Base-by-base conservation (phyloP, 1,139 yeast species). In the Candida mesenterica region DNA sequence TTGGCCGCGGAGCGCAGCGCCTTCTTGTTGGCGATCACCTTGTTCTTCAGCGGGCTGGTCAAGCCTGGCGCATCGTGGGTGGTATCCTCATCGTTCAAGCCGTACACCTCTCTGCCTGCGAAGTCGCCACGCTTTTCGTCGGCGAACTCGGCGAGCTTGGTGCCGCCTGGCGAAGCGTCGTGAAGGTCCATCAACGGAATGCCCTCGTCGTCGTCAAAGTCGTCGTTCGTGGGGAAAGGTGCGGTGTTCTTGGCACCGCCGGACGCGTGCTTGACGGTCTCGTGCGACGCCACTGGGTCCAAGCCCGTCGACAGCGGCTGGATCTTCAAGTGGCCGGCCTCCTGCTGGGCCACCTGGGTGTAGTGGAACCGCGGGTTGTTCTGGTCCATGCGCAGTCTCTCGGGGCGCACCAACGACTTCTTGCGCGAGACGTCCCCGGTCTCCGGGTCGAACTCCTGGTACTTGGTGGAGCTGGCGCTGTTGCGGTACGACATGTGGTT, bases 351-450 rank as follows among this genome's bases (percentile, higher is more conserved):
- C 17, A 83, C 82, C 49, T 84, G 90, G n/a, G 88, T 75, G 58
- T 87, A 87, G 56, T 85, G 90, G 58, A 72, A 84, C 39, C 82
- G 78, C 2, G 92, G 94, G 53, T 85, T 86, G 41, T 72, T 74
- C 10, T 77, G 79, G 45, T 77, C 73, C 44, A 84, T 65, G 38
- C 89, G 67, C 33, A 82, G 79, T 45, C 96, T 71, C 56, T 88
- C 96, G 2, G 94, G 95, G 44, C 86, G 72, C 28, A 87, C 84
- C 44, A 88, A 67, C 2, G 95, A 84, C 51, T 73, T 72, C 53
- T 81, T 82, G 37, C 92, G 59, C 28, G 62, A 55, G 28, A 75
- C 35, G 26, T 72, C 72, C 17, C 75, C 76, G 2, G 75, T 41
- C 46, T 75, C 80, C 2, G 71, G 70, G 51, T 75, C 79, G 41